phyloP scores from a whole-genome alignment of 2,329 filamentous ascomycete species.

The Penicillium brasilianum region DNA sequence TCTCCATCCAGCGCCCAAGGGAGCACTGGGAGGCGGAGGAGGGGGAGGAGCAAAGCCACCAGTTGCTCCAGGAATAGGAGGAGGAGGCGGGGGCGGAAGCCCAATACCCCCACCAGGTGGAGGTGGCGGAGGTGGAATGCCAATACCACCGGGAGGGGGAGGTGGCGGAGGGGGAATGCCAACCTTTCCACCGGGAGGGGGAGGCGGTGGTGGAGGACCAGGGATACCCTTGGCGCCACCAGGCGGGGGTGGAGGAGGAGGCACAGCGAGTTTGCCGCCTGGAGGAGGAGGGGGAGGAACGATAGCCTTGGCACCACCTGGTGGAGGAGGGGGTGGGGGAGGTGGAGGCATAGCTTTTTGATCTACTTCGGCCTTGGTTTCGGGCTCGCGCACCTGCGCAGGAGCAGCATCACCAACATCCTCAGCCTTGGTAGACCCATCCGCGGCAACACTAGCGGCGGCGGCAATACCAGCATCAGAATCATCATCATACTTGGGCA shows the following conservation, averaged over 20 bases:
- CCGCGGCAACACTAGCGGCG: constrained; percentile 4
- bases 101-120: constrained; percentile 41
- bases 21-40: constrained; percentile 68
- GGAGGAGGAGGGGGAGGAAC: constrained; percentile 50
- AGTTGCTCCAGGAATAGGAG: constrained; percentile 50
- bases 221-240: constrained; percentile 46
- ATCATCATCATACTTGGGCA: constrained; percentile 70
- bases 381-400: constrained; percentile 15
- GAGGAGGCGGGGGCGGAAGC: constrained; percentile 45
- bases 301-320: constrained; percentile 40
- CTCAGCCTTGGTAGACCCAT: constrained; percentile 46
- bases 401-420: constrained; percentile 42
- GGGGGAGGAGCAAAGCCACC: constrained; percentile 58
- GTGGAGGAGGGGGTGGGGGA: constrained; percentile 53
- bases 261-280: constrained; percentile 50
- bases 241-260: constrained; percentile 50
- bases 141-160: constrained; percentile 36
- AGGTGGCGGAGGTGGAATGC: constrained; percentile 44
- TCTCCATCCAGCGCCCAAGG: constrained; percentile 57
- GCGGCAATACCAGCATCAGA: constrained; percentile 16
- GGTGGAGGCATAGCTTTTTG: constrained; percentile 22
- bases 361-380: constrained; percentile 21
- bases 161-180: constrained; percentile 51
- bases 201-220: constrained; percentile 51
- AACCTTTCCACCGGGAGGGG: constrained; percentile 12